Evolutionary conservation across 306 rosid species (phyloP).

Genomic region (Clitoria ternatea): DNA sequence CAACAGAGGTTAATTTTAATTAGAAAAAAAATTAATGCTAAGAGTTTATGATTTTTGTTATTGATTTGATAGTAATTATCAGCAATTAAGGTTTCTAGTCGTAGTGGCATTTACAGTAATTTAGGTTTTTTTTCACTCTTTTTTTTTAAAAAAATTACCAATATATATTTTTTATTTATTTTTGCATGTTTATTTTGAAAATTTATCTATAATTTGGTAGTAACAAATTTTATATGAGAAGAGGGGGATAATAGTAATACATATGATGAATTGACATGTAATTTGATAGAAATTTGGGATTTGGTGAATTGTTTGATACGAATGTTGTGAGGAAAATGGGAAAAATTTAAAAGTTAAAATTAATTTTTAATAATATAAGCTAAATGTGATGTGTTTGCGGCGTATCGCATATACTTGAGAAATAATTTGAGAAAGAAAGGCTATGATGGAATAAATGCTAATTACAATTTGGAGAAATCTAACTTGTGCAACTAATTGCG

Average conservation of each 20-base stretch:
- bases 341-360: no score
- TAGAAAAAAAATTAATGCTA: not conserved
- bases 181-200: not conserved
- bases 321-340: no score
- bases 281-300: not conserved
- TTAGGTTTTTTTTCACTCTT: not conserved
- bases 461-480: not conserved
- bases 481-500: not conserved
- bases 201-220: not conserved
- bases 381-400: not conserved
- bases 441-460: not conserved
- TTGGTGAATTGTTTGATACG: conserved; percentile 12
- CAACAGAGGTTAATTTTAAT: conserved; percentile 33
- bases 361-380: no score
- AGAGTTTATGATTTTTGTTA: not conserved
- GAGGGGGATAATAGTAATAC: no score
- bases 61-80: not conserved
- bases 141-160: no score
- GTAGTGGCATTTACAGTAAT: not conserved
- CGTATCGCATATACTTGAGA: not conserved
- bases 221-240: not conserved
- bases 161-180: no score
- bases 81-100: not conserved
- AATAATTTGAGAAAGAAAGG: not conserved
- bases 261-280: not conserved